Conservation (phyloP, 225 moss, liverwort and hornwort species). For the Climacium dendroides region DNA sequence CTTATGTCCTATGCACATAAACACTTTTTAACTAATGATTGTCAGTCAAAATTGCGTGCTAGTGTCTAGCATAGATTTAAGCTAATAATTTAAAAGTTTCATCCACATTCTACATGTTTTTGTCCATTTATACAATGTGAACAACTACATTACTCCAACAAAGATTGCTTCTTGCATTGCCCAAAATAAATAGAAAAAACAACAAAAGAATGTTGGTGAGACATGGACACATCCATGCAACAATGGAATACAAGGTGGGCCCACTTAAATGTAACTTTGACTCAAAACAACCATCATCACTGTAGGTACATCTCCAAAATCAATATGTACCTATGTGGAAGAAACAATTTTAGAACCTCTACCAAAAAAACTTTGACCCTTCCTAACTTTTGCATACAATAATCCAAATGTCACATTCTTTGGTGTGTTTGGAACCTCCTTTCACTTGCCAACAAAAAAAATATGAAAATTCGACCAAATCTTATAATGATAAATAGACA, state of each 20-base stretch:
- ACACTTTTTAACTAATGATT: neutral
- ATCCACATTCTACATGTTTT: accelerated
- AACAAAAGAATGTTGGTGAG: accelerated
- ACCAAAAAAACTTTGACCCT: neutral
- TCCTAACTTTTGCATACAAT: neutral
- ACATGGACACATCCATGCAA: neutral
- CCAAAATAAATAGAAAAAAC: neutral
- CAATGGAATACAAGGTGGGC: neutral
- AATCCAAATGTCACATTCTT: neutral
- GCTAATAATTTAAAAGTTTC: neutral
- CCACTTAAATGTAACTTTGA: accelerated
- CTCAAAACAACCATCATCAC: too few species aligned
- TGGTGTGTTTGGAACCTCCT: too few species aligned
- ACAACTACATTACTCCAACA: accelerated
- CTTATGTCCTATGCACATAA: neutral
- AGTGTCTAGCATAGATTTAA: accelerated
- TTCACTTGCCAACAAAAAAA: neutral
- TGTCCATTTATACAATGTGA: neutral
- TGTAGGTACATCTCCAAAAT: accelerated
- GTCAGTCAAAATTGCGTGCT: accelerated
- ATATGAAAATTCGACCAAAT: neutral
- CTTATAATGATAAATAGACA: neutral
- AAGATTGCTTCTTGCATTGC: neutral
- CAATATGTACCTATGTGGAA: neutral
- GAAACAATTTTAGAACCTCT: neutral